Percentiles rank a stretch among this genome's conserved stretches.
Evolutionary conservation across 2,329 filamentous ascomycete species (phyloP).

Genomic region (Alternaria viburni): DNA sequence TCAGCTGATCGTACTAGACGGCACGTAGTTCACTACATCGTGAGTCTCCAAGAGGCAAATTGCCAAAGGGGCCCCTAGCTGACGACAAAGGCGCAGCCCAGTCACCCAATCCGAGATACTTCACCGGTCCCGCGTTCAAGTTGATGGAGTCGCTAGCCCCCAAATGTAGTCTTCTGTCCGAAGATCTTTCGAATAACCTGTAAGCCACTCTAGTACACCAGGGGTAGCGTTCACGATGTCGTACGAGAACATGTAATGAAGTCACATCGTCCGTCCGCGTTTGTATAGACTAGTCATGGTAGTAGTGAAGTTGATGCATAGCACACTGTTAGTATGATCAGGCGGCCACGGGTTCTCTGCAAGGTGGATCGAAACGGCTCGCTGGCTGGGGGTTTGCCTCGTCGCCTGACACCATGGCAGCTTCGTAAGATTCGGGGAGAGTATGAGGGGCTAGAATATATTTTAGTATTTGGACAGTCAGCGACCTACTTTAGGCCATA

Average conservation of each 20-base stretch:
- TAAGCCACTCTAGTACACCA: background rate
- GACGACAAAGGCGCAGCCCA: background rate
- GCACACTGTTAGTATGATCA: background rate
- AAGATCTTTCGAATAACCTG: background rate
- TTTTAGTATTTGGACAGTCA: background rate
- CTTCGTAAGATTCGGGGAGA: background rate
- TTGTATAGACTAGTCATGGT: background rate
- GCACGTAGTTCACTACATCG: background rate
- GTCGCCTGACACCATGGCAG: background rate
- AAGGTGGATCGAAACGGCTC: background rate
- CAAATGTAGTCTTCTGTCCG: background rate
- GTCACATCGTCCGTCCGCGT: background rate
- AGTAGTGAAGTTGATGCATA: background rate
- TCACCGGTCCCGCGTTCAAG: background rate
- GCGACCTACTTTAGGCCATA: background rate
- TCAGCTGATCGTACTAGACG: background rate
- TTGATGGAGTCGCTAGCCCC: background rate
- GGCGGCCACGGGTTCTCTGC: background rate
- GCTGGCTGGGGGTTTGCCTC: background rate
- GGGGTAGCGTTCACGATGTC: background rate
- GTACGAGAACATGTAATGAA: background rate
- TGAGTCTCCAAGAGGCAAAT: background rate
- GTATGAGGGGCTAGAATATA: background rate
- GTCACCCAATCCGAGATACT: background rate
- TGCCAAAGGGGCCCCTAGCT: background rate